Percentiles rank a stretch among this genome's conserved stretches.
Conservation (phyloP, 805 yeast species). For the Grigorovia jiainica region DNA sequence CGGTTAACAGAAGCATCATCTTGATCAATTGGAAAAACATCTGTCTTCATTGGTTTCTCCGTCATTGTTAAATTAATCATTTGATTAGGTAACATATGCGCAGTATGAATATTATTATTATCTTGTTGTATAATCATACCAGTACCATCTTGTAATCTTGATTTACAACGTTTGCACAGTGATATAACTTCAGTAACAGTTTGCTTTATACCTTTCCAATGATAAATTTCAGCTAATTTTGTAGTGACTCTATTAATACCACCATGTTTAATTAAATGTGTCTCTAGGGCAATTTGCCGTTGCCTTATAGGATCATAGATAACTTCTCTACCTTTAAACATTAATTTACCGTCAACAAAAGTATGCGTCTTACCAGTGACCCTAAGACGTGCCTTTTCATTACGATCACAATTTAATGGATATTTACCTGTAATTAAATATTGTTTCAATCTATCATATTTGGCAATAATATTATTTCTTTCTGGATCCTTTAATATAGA, state of each 20-base stretch:
- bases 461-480: conserved; percentile 24
- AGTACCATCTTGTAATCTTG: conserved; percentile 29
- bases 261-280: conserved; percentile 63
- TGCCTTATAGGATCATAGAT: conserved; percentile 68
- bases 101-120: conserved; percentile 14
- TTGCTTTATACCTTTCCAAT: conserved; percentile 86
- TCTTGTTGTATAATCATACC: conserved; percentile 21
- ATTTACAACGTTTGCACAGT: conserved; percentile 67
- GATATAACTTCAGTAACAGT: conserved; percentile 74
- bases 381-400: conserved; percentile 80
- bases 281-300: conserved; percentile 58
- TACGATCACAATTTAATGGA: conserved; percentile 74
- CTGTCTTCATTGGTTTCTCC: neutral
- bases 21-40: neutral
- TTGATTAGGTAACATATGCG: conserved; percentile 20
- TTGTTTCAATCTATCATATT: conserved; percentile 68
- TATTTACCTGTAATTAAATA: conserved; percentile 79
- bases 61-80: conserved; percentile 3
- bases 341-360: conserved; percentile 59
- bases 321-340: conserved; percentile 77
- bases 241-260: conserved; percentile 88
- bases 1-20: neutral
- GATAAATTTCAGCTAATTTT: conserved; percentile 65
- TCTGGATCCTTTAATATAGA: conserved; percentile 22
- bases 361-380: conserved; percentile 65